Evolutionary conservation across 2,329 filamentous ascomycete species (phyloP).

Genomic region (Diaporthe citri): DNA sequence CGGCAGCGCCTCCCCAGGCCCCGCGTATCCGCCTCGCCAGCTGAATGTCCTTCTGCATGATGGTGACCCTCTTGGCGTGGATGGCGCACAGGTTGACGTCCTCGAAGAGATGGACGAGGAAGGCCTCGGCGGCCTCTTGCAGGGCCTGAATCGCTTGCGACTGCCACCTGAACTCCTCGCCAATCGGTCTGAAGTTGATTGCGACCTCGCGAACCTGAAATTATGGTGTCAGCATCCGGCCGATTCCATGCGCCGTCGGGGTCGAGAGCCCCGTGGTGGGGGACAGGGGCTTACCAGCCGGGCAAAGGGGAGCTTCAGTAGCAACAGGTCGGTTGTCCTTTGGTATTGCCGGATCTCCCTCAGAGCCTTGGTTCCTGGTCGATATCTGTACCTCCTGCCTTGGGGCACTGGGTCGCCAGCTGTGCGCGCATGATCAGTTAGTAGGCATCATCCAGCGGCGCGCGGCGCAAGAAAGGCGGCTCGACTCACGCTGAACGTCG

Average conservation of each 20-base stretch:
- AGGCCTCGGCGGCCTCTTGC: constrained; percentile 96
- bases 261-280: neutral
- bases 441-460: constrained; percentile 20
- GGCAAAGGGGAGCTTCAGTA: constrained; percentile 84
- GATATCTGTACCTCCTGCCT: constrained; percentile 73
- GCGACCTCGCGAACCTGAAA: constrained; percentile 78
- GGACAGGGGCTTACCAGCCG: constrained; percentile 67
- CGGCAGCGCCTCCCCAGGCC: constrained; percentile 75
- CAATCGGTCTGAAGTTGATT: constrained; percentile 70
- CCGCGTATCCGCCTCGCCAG: constrained; percentile 85
- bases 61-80: constrained; percentile 95
- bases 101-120: constrained; percentile 95
- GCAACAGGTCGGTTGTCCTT: constrained; percentile 86
- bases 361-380: constrained; percentile 85
- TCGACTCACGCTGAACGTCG: constrained; percentile 55
- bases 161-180: constrained; percentile 89
- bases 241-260: neutral
- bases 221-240: constrained; percentile 33
- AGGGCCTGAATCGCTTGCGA: constrained; percentile 93
- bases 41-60: constrained; percentile 98
- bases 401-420: constrained; percentile 80
- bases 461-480: neutral
- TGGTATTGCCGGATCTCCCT: constrained; percentile 94
- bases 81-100: constrained; percentile 97
- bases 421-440: constrained; percentile 52